Conservation (phyloP, 306 rosid genomes). For the Dalbergia cultrata region DNA sequence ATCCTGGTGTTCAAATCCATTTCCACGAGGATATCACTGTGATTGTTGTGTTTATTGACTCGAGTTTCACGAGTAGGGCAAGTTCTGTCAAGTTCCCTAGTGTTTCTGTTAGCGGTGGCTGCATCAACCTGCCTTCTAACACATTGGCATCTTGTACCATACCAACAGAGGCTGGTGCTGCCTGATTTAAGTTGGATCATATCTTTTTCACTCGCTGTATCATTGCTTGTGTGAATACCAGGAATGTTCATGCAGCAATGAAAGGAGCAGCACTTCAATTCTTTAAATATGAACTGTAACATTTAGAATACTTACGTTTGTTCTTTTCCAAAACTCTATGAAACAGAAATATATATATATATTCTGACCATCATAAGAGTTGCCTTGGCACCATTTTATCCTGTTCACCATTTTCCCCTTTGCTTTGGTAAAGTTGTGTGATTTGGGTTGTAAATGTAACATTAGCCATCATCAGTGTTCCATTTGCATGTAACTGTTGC, state of each 20-base stretch:
- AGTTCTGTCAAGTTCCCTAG: neutral
- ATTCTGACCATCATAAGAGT: conserved; percentile 48
- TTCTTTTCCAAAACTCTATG: neutral
- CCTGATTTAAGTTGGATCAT: neutral
- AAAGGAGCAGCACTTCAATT: neutral
- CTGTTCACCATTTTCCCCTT: conserved; percentile 10
- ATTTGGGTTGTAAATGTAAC: conserved; percentile 31
- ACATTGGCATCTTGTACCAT: neutral
- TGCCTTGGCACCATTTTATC: conserved; percentile 5
- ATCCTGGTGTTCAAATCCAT: neutral
- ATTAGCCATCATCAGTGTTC: conserved; percentile 28
- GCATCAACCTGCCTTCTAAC: neutral
- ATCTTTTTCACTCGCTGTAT: neutral
- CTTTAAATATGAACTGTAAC: conserved; percentile 5
- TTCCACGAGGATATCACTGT: neutral
- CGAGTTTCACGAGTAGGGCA: neutral
- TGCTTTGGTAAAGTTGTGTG: conserved; percentile 34
- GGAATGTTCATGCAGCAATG: neutral
- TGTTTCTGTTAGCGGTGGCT: too few species aligned
- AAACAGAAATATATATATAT: conserved; percentile 34
- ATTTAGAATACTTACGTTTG: neutral
- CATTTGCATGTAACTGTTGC: neutral
- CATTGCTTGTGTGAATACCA: conserved; percentile 10
- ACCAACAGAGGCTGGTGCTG: neutral
- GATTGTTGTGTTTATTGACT: neutral